Conservation (phyloP, 129 eudicot genomes). For the Flaveria robusta region DNA sequence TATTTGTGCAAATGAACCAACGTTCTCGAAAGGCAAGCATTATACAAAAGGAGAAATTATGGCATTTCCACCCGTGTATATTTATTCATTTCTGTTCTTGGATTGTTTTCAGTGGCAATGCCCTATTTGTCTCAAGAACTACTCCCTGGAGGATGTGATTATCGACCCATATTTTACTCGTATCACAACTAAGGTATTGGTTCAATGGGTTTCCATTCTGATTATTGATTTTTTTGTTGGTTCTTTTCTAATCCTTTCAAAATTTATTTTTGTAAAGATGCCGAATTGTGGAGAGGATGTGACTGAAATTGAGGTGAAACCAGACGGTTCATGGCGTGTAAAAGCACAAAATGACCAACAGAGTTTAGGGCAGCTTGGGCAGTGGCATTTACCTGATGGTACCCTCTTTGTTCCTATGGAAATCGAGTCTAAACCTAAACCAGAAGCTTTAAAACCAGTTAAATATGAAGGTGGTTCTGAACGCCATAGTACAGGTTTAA, state of each 20-base stretch:
- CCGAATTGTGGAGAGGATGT: conserved; percentile 73
- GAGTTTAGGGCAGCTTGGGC: conserved; percentile 64
- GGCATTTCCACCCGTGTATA: not conserved
- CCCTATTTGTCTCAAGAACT: conserved; percentile 92
- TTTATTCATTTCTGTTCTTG: conserved; percentile 19
- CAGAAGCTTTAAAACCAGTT: conserved; percentile 52
- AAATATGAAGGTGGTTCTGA: conserved; percentile 72
- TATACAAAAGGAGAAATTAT: not conserved
- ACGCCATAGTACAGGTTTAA: conserved; percentile 57
- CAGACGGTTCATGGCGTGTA: conserved; percentile 95
- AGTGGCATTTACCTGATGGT: conserved; percentile 91
- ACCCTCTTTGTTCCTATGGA: conserved; percentile 48
- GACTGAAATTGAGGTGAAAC: conserved; percentile 88
- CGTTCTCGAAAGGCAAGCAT: conserved; percentile 91
- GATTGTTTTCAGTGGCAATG: conserved; percentile 88
- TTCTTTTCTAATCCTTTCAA: not conserved
- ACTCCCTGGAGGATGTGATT: conserved; percentile 79
- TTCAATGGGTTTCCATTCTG: not conserved
- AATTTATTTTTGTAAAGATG: conserved; percentile 43
- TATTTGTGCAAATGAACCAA: conserved; percentile 88
- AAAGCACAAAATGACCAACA: conserved; percentile 65
- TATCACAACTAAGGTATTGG: conserved; percentile 69
- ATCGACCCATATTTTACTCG: conserved; percentile 88
- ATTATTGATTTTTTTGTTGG: not conserved
- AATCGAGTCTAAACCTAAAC: conserved; percentile 50